A percentile compares a stretch with the other conserved stretches of the same genome.
These are phyloP conservation scores for Mallotus repandus DNA, from an alignment of 441 rosid genomes.

Conservation along the genomic window DNA sequence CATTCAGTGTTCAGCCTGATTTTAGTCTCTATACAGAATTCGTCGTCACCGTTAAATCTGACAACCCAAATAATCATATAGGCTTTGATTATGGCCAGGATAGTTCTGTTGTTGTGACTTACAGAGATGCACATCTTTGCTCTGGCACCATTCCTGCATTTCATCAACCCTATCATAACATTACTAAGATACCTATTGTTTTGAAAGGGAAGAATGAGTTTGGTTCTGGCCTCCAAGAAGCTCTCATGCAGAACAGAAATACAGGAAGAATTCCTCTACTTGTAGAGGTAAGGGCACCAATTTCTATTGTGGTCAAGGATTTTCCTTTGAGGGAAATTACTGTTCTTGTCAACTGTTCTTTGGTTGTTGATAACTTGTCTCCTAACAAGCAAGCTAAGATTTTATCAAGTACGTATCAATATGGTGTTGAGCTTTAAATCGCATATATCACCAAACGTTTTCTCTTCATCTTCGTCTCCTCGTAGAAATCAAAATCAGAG, in stretches of 20 bases:
- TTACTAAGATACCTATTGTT: constrained; percentile 23
- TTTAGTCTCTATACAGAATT: constrained; percentile 42
- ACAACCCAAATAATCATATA: constrained; percentile 39
- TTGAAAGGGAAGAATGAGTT: constrained; percentile 42
- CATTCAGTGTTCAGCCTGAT: constrained; percentile 37
- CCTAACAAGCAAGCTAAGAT: constrained; percentile 33
- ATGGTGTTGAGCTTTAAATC: constrained; percentile 24
- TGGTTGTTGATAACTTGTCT: constrained; percentile 50
- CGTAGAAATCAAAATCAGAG: constrained; percentile 13
- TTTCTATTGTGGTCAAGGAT: constrained; percentile 30
- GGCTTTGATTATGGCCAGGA: constrained; percentile 39
- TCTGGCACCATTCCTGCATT: constrained; percentile 45
- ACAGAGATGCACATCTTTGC: constrained; percentile 35
- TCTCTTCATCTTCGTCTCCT: neutral
- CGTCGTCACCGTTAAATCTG: constrained; percentile 37
- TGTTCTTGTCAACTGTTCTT: constrained; percentile 35
- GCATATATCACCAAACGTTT: neutral
- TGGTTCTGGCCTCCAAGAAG: constrained; percentile 37
- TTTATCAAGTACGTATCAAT: constrained; percentile 33
- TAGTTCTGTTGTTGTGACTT: constrained; percentile 35
- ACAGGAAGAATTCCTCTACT: constrained; percentile 42
- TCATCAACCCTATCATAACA: constrained; percentile 32
- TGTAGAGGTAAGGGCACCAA: constrained; percentile 40
- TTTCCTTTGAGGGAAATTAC: constrained; percentile 33
- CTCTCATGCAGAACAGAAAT: constrained; percentile 30